These are phyloP conservation scores for Cupressus sempervirens DNA, from an alignment of 75 land plant species.

Conservation along the genomic window DNA sequence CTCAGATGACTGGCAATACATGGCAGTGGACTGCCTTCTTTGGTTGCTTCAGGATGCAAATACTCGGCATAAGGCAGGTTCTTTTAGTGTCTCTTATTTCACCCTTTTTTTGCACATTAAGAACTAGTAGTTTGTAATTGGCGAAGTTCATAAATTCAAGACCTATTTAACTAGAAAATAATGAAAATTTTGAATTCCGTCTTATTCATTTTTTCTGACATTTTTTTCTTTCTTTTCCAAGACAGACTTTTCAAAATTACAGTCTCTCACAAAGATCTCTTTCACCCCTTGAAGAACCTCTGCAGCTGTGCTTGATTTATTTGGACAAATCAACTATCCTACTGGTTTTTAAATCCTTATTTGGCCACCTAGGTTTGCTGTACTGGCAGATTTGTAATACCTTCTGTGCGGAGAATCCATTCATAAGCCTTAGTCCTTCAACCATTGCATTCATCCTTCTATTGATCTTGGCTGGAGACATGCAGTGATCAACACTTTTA, in stretches of 20 bases:
- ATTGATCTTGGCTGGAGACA: background rate
- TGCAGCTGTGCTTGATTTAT: background rate
- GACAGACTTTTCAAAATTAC: background rate
- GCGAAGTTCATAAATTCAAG: background rate
- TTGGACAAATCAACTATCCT: background rate
- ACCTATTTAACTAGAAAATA: background rate
- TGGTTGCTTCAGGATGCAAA: constrained; percentile 90
- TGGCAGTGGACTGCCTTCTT: constrained; percentile 96
- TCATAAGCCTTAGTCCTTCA: background rate
- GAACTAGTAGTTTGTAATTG: background rate
- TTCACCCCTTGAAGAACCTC: background rate
- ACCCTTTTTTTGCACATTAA: background rate
- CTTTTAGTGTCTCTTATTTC: background rate
- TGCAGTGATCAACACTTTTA: background rate
- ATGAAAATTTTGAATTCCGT: background rate
- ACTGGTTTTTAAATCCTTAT: background rate
- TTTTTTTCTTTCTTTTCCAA: background rate
- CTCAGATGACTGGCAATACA: constrained; percentile 99
- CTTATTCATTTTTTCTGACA: background rate
- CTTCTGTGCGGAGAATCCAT: background rate
- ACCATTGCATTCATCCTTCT: background rate
- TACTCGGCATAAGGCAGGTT: constrained; percentile 68
- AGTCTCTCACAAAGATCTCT: background rate
- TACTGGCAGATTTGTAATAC: background rate
- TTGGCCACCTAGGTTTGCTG: background rate